Percentiles rank a stretch among this genome's conserved stretches.
These are phyloP conservation scores for Hortiboletus campestris DNA, from an alignment of 768 basidiomycete genomes.

Conservation along the genomic window DNA sequence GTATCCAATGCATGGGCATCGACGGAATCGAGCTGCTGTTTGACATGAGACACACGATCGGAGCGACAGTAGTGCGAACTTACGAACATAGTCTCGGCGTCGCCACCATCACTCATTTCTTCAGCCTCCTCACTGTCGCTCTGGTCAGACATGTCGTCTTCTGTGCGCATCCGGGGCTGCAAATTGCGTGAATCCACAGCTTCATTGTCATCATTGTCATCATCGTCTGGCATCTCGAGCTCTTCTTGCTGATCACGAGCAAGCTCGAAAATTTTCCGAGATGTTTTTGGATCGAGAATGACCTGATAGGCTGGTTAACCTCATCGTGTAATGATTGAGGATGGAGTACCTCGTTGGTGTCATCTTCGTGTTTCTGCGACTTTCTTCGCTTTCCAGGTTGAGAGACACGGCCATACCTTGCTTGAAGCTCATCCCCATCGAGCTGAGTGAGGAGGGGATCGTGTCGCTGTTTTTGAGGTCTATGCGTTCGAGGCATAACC, in stretches of 20 bases:
- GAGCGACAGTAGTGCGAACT: slow-evolving; percentile 24
- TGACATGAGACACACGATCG: slow-evolving; percentile 3
- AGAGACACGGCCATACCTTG: slow-evolving; percentile 76
- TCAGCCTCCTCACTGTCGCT: slow-evolving; percentile 40
- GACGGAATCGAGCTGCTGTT: slow-evolving; percentile 83
- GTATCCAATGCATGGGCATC: slow-evolving; percentile 86
- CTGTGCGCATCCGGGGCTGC: slow-evolving; percentile 24
- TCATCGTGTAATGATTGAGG: slow-evolving; percentile 2
- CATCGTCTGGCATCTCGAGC: slow-evolving; percentile 61
- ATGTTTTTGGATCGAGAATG: slow-evolving; percentile 77
- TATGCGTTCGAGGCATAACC: slow-evolving; percentile 66
- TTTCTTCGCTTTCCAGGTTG: slow-evolving; percentile 76
- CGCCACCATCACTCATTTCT: slow-evolving; percentile 20
- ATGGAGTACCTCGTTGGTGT: slow-evolving; percentile 54
- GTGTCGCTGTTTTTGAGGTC: slow-evolving; percentile 63
- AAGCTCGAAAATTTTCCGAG: slow-evolving; percentile 85
- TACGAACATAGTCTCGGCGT: slow-evolving; percentile 65
- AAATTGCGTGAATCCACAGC: slow-evolving; percentile 26
- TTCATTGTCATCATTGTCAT: slow-evolving; percentile 41
- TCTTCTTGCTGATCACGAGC: slow-evolving; percentile 94
- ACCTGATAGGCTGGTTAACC: slow-evolving; percentile 40
- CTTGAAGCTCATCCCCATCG: slow-evolving; percentile 69
- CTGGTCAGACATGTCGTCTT: slow-evolving; percentile 58
- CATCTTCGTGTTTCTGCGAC: slow-evolving; percentile 51
- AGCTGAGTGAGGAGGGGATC: slow-evolving; percentile 88